Base-by-base conservation (phyloP, 306 rosid species). In the Castanea sativa region DNA sequence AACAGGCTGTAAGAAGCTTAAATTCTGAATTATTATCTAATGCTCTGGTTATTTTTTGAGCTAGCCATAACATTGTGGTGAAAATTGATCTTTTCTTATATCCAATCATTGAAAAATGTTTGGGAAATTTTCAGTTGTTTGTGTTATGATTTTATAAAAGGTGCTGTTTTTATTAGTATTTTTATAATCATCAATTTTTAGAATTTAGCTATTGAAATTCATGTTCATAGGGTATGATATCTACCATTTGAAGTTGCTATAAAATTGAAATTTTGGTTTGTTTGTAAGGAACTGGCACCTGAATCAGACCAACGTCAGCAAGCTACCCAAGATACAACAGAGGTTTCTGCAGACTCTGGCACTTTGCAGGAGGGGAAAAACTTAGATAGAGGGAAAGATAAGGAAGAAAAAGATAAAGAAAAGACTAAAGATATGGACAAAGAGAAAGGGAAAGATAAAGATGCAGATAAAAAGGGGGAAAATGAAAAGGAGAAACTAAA, bases 401-500 rank as follows among this genome's bases (percentile, higher is more conserved):
- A 81, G 85, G 99, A 96, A 81, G 92, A 86, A 56, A 86, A 89
- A 69, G 96, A 96, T 59, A 91, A 88, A 76, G 98, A 93, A 10
- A 95, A 90, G 85, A 79, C 79, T 76, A 96, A 87, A 83, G 99
- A 96, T 55, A 73, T 78, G 35, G 99, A 93, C 69, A 91, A 76
- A 79, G 99, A 96, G 80, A 92, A 84, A 86, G 92, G 82, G 32
- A 88, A 87, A 79, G 97, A 91, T 74, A 89, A 91, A 80, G 96
- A 91, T 14, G 79, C 21, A 77, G 99, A 93, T 51, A 90, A 75
- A 79, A 93, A 81, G 81, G 96, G 92, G 60, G 99, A 96, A 73
- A 81, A 67, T 83, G 99, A 96, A 68, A 95, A 96, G 75, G 99
- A 96, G 79, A 96, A 96, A 86, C 89, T 91, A 49, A 96, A 94